These are phyloP conservation scores for Pseudotsuga menziesii DNA, from an alignment of 75 land plant genomes.

Conservation along the genomic window DNA sequence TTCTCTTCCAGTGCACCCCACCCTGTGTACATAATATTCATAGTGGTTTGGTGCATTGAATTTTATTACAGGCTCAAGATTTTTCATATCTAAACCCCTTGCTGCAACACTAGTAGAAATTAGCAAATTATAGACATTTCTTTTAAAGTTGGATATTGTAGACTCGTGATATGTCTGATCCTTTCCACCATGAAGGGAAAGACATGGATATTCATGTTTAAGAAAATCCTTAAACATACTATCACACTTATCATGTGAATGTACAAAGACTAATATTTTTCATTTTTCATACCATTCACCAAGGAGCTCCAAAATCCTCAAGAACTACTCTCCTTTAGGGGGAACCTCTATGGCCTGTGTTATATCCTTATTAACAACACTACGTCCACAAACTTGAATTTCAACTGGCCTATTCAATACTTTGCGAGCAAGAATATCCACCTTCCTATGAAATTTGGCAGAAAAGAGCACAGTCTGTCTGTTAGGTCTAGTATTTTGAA, in stretches of 20 bases:
- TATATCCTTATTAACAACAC: slow-evolving; percentile 98
- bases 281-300: slow-evolving; percentile 99
- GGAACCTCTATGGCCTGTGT: slow-evolving; percentile 86
- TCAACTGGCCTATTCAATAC: slow-evolving; percentile 93
- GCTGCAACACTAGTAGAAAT: slow-evolving; percentile 98
- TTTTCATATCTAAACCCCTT: slow-evolving; percentile 95
- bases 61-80: slow-evolving; percentile 91
- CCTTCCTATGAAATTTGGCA: slow-evolving; percentile 97
- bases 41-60: slow-evolving; percentile 95
- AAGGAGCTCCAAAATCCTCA: slow-evolving; percentile 79
- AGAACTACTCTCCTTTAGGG: slow-evolving; percentile 74
- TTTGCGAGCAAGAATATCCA: slow-evolving; percentile 82
- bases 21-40: slow-evolving; percentile 98
- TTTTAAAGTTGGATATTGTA: slow-evolving; percentile 84
- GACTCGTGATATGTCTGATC: slow-evolving; percentile 98
- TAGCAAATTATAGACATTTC: slow-evolving; percentile 87
- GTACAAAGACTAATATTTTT: slow-evolving; percentile 92
- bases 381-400: slow-evolving; percentile 93
- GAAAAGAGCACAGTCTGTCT: slow-evolving; percentile 96
- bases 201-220: slow-evolving; percentile 88
- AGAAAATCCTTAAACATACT: slow-evolving; percentile 78
- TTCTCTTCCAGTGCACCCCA: slow-evolving; percentile 98
- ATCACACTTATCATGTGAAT: slow-evolving; percentile 96
- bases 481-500: slow-evolving; percentile 85
- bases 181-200: slow-evolving; percentile 98